phyloP scores from a whole-genome alignment of 805 yeast genomes.

The Candida endomychidarum region DNA sequence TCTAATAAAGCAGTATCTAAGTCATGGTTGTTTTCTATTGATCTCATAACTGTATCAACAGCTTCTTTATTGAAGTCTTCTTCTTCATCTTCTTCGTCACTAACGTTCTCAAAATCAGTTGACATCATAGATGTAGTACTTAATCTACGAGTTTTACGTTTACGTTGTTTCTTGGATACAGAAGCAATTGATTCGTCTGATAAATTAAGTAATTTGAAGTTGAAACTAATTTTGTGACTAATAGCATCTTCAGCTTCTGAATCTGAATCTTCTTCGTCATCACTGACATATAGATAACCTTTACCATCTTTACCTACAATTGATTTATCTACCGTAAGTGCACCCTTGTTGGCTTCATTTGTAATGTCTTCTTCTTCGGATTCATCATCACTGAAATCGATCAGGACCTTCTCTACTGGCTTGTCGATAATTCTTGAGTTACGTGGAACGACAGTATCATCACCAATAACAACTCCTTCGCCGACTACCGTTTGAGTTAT shows the following conservation, averaged over 20 bases:
- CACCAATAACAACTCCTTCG: slow-evolving; percentile 65
- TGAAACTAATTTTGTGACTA: slow-evolving; percentile 6
- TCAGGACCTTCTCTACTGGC: slow-evolving; percentile 34
- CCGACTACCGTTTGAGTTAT: slow-evolving; percentile 75
- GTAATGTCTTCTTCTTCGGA: slow-evolving; percentile 17
- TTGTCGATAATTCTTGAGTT: slow-evolving; percentile 53
- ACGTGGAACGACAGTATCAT: slow-evolving; percentile 46
- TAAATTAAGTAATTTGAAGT: slow-evolving; percentile 38
- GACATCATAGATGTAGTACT: slow-evolving; percentile 38
- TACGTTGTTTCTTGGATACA: slow-evolving; percentile 40
- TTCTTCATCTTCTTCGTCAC: slow-evolving; percentile 46
- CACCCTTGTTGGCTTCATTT: background rate
- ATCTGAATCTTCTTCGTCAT: slow-evolving; percentile 42
- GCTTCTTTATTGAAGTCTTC: slow-evolving; percentile 89
- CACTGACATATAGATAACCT: slow-evolving; percentile 46
- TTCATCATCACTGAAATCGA: slow-evolving; percentile 25
- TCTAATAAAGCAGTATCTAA: slow-evolving; percentile 91
- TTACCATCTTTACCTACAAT: slow-evolving; percentile 51
- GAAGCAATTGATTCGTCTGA: slow-evolving; percentile 63
- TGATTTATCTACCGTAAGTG: slow-evolving; percentile 38
- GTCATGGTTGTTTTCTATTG: slow-evolving; percentile 89
- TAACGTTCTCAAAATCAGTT: slow-evolving; percentile 45
- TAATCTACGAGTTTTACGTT: slow-evolving; percentile 32
- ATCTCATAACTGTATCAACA: slow-evolving; percentile 88
- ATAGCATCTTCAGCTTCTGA: slow-evolving; percentile 14